Percentiles rank a stretch among this genome's conserved stretches.
phyloP scores from a whole-genome alignment of 2,329 filamentous ascomycete genomes.

The Fusarium pininemorale region DNA sequence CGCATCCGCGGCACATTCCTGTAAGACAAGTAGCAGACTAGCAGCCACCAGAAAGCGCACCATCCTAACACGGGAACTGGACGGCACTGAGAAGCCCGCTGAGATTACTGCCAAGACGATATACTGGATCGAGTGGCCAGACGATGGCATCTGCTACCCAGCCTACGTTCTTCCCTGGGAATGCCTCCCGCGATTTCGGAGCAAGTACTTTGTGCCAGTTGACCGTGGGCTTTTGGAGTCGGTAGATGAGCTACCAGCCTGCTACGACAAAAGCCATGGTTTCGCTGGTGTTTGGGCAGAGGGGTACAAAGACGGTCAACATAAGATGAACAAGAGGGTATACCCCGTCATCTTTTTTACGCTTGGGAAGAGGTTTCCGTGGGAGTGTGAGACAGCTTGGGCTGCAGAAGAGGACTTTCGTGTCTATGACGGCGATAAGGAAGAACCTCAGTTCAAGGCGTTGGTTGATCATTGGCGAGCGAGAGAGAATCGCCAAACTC shows the following conservation, averaged over 20 bases:
- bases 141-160: neutral
- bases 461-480: neutral
- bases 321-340: neutral
- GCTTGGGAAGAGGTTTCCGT: neutral
- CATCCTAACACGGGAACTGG: fast-evolving
- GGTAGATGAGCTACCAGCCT: neutral
- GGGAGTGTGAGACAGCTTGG: neutral
- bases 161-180: neutral
- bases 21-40: fast-evolving
- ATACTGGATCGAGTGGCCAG: neutral
- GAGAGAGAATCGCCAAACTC: neutral
- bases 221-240: neutral
- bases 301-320: neutral
- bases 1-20: fast-evolving
- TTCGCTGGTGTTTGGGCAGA: neutral
- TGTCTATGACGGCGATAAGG: neutral
- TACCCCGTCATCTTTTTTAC: neutral
- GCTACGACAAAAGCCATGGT: neutral
- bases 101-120: neutral
- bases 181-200: neutral
- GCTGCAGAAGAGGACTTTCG: neutral
- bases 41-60: neutral
- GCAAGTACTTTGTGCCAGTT: neutral
- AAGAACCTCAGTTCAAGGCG: neutral
- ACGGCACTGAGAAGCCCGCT: neutral